Evolutionary conservation across 1,139 yeast genomes (phyloP), one percentile per base, ranked within the genome.

Genomic region (Geotrichum phurueaensis): DNA sequence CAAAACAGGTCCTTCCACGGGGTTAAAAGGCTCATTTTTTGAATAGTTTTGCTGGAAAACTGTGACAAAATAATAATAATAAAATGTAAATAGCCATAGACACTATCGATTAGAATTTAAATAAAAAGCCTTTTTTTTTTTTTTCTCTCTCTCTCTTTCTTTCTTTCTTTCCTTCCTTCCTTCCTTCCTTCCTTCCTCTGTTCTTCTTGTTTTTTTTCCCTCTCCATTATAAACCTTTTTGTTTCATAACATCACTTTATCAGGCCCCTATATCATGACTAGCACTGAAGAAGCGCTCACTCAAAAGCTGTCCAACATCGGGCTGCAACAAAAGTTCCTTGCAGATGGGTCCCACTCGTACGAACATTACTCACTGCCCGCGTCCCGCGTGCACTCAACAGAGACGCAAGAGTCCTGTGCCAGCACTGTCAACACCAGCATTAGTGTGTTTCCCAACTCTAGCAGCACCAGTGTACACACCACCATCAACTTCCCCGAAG

Each of bases 331-430:
- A 60, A 65, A 74, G 15, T 63, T 71, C 49, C 66, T 71, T 39
- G 67, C 67, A n/a, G 70, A 67, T 27, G 67, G 67, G 10, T 62
- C 73, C 15, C 71, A 70, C 53, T 64, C 65, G 27, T 73, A 71
- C 60, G 76, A 73, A 61, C 69, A 68, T 25, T 69, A 68, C 60
- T 66, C 73, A 2, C 62, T 73, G 54, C 76, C 76, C 7, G 63
- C 72, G 25, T 69, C 76, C 3, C 63, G 74, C 18, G 52, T 45
- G 5, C 57, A 33, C 15, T 51, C 48, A 33, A 53, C 20, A 25
- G 43, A 31, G 13, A 20, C 57, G 20, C 33, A 23, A 50, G 51
- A 43, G 20, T 25, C 47, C 33, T 36, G 29, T 33, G 9, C 53
- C 7, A 39, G 36, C 23, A 9, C 58, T 5, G 29, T 53, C 23